Evolutionary conservation across 352 stramenopile genomes (phyloP).

Genomic region (Hyphochytrium catenoides): DNA sequence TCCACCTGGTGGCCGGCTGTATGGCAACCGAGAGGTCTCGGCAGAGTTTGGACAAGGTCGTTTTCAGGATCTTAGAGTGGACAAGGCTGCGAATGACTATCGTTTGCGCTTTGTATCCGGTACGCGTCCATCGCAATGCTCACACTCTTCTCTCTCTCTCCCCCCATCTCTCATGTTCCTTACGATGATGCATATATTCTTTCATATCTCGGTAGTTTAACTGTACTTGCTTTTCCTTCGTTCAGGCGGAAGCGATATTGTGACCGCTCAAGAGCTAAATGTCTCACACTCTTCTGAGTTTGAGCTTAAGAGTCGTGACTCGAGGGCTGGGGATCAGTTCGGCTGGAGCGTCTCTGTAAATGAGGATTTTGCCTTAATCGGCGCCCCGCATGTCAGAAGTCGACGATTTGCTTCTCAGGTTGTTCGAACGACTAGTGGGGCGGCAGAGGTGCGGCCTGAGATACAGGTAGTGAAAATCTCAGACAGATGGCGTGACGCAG

Average conservation of each 20-base stretch:
- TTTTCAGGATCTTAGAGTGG: constrained; percentile 42
- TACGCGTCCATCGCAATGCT: constrained; percentile 17
- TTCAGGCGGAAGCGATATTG: constrained; percentile 29
- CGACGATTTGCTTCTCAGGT: constrained; percentile 40
- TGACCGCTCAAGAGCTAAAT: constrained; percentile 17
- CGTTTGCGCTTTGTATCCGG: constrained; percentile 34
- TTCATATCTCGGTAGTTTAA: too few species aligned
- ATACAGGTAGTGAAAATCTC: constrained; percentile 33
- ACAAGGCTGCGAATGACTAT: constrained; percentile 42
- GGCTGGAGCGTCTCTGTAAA: constrained; percentile 37
- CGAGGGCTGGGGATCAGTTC: constrained; percentile 23
- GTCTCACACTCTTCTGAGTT: too few species aligned
- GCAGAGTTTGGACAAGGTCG: constrained; percentile 24
- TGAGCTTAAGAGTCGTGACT: too few species aligned
- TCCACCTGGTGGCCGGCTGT: constrained; percentile 21
- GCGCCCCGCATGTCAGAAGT: constrained; percentile 24
- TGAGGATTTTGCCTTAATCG: constrained; percentile 32
- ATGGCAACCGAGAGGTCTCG: constrained; percentile 18
- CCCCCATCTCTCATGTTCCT: constrained; percentile 28
- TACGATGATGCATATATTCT: constrained; percentile 45
- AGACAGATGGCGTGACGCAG: constrained; percentile 22
- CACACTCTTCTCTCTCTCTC: constrained; percentile 18
- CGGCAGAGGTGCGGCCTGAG: constrained; percentile 26
- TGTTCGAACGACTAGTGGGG: constrained; percentile 22
- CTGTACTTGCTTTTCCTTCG: too few species aligned